Evolutionary conservation across 1,284 basidiomycete genomes (phyloP), one percentile per base, ranked within the genome.

Genomic region (Trichosporon sp.): DNA sequence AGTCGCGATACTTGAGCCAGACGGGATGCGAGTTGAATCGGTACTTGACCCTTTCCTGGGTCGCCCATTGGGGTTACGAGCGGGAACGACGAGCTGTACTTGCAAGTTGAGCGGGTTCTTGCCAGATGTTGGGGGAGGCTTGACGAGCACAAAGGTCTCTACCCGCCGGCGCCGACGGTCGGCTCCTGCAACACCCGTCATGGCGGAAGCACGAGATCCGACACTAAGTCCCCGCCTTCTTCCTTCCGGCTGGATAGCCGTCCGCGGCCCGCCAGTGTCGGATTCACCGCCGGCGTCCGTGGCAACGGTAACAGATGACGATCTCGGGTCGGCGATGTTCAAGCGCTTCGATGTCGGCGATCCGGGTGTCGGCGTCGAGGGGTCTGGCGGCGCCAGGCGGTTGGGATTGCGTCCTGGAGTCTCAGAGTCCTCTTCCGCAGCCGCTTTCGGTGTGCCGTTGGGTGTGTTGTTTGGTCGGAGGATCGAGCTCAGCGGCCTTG

Each of bases 81-180:
- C 59, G 3, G 57, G 71, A 52, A 79, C 78, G 9, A 96, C 89
- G 32, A 97, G 87, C 78, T 97, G 95, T 6, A 97, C 88, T 77
- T 97, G 95, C 1, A 97, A 84, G 77, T 95, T 96, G 57, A 95
- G 83, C 0, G 93, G 91, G 71, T 96, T 92, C 70, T 90, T 90
- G 14, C 88, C 86, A 0, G 92, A 89, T 1, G 92, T 92, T 1
- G 78, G 76, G 9, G 78, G 77, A 7, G 78, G 78, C 62, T 74
- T 73, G 67, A 80, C 78, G 19, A 80, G 78, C 25, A 80, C 73
- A 52, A 92, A 92, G 0, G 89, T 91, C 91, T 94, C 9, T n/a
- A 36, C 31, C 8, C 27, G 64, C 64, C 62, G 65, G 60, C 46
- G 19, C 7, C 49, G 49, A 29, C 49, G 49, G 33, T 34, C 56